A percentile compares a stretch with the other conserved stretches of the same genome.
phyloP scores from a whole-genome alignment of 129 eudicot species.

The Logfia minima region DNA sequence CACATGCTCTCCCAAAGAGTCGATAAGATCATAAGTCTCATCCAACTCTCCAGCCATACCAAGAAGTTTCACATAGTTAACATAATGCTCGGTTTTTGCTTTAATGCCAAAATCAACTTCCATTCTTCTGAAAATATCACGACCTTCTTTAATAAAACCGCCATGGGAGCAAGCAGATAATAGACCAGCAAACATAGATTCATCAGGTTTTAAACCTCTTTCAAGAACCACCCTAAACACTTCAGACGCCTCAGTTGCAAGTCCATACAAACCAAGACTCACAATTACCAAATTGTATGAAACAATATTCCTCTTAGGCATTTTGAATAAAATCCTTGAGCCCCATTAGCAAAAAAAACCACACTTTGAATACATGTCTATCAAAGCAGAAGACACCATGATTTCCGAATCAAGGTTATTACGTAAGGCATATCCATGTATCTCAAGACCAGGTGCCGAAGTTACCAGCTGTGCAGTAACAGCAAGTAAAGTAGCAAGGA shows the following conservation, averaged over 20 bases:
- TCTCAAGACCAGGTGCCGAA: slow-evolving; percentile 58
- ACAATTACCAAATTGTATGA: slow-evolving; percentile 58
- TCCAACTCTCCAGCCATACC: slow-evolving; percentile 74
- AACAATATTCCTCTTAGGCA: slow-evolving; percentile 47
- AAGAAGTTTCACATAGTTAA: slow-evolving; percentile 72
- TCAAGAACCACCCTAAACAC: slow-evolving; percentile 39
- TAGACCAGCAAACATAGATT: slow-evolving; percentile 58
- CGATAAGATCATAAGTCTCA: slow-evolving; percentile 65
- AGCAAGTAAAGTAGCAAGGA: slow-evolving; percentile 57
- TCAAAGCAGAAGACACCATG: slow-evolving; percentile 66
- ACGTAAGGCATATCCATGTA: slow-evolving; percentile 67
- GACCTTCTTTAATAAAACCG: slow-evolving; percentile 68
- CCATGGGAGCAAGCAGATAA: slow-evolving; percentile 75
- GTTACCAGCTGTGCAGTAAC: slow-evolving; percentile 50
- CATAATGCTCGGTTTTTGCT: slow-evolving; percentile 64
- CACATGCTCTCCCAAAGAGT: slow-evolving; percentile 46
- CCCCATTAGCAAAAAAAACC: slow-evolving; percentile 65
- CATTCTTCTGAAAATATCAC: slow-evolving; percentile 57
- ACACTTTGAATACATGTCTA: slow-evolving; percentile 87
- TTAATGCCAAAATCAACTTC: slow-evolving; percentile 48
- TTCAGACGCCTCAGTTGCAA: slow-evolving; percentile 48
- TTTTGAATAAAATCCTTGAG: slow-evolving; percentile 39
- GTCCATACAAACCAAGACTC: slow-evolving; percentile 68
- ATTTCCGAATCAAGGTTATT: slow-evolving; percentile 41
- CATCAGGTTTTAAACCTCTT: slow-evolving; percentile 60